Percentiles rank a stretch among this genome's conserved stretches.
These are phyloP conservation scores for Ustilago esculenta DNA, from an alignment of 1,284 basidiomycete species.

Conservation along the genomic window DNA sequence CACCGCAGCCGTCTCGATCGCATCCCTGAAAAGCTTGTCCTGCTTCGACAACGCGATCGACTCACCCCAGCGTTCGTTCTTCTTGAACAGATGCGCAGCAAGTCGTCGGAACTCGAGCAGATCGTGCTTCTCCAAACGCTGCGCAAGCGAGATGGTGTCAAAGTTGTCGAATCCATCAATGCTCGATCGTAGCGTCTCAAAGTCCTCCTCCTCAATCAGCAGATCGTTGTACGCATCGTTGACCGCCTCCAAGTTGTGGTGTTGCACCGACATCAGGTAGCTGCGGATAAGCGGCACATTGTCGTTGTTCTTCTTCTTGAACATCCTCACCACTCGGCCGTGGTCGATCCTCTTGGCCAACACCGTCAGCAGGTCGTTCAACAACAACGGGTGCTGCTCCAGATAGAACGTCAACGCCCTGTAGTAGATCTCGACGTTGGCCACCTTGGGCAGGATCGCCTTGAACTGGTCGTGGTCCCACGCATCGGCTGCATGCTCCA, in stretches of 20 bases:
- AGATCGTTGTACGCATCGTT: slow-evolving; percentile 98
- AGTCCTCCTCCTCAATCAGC: slow-evolving; percentile 98
- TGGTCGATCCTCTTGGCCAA: slow-evolving; percentile 94
- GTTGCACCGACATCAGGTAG: slow-evolving; percentile 96
- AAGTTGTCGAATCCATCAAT: slow-evolving; percentile 99
- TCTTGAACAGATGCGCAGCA: slow-evolving; percentile 96
- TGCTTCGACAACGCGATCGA: slow-evolving; percentile 92
- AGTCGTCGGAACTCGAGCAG: slow-evolving; percentile 89
- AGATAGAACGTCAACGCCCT: slow-evolving; percentile 75
- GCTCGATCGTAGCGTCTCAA: slow-evolving; percentile 92
- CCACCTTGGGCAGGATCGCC: slow-evolving; percentile 71
- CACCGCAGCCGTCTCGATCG: slow-evolving; percentile 89
- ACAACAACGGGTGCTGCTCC: slow-evolving; percentile 88
- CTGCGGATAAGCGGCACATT: slow-evolving; percentile 93
- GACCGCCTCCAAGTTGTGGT: slow-evolving; percentile 92
- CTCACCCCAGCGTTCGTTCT: slow-evolving; percentile 93
- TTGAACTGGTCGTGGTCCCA: slow-evolving; percentile 99
- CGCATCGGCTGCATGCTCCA: slow-evolving; percentile 93
- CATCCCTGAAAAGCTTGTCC: slow-evolving; percentile 95
- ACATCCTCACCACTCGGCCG: slow-evolving; percentile 91
- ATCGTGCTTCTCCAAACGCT: slow-evolving; percentile 86
- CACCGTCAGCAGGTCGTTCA: slow-evolving; percentile 92
- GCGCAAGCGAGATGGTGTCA: slow-evolving; percentile 88
- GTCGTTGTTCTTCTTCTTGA: slow-evolving; percentile 83
- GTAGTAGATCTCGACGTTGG: slow-evolving; percentile 99